These are phyloP conservation scores for Phytophthora pseudosyringae DNA, from an alignment of 352 stramenopile species.

Conservation along the genomic window DNA sequence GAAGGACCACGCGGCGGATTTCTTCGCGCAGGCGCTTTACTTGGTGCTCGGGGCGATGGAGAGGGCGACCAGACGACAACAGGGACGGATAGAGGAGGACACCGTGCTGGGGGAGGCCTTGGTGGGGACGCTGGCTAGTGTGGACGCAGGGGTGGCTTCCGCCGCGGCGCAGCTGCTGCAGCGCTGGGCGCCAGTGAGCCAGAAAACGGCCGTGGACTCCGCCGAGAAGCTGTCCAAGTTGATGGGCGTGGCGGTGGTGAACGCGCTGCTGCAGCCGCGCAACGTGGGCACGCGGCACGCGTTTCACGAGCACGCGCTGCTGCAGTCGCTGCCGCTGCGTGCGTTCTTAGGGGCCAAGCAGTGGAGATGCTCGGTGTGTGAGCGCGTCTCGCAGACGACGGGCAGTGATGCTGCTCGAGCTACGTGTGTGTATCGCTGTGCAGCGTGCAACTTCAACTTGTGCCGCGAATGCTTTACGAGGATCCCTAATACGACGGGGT, in stretches of 20 bases:
- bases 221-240: constrained; percentile 16
- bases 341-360: constrained; percentile 39
- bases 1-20: constrained; percentile 6
- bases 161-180: constrained; percentile 40
- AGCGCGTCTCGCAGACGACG: constrained; percentile 32
- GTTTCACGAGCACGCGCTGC: constrained; percentile 50
- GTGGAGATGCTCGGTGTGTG: constrained; percentile 53
- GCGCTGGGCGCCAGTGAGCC: constrained; percentile 31
- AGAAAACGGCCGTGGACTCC: constrained; percentile 19
- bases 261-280: constrained; percentile 41
- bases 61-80: constrained; percentile 12
- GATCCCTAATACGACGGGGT: constrained; percentile 53
- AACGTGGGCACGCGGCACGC: constrained; percentile 38
- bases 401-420: constrained; percentile 20
- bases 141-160: constrained; percentile 38
- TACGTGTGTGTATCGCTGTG: constrained; percentile 53
- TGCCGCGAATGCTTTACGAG: constrained; percentile 70
- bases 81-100: constrained; percentile 8
- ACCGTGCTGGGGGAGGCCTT: constrained; percentile 1
- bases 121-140: constrained; percentile 18
- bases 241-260: constrained; percentile 42
- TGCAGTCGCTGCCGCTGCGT: constrained; percentile 38
- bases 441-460: constrained; percentile 61
- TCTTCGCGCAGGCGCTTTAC: constrained; percentile 32
- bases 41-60: constrained; percentile 31